Percentiles rank a stretch among this genome's conserved stretches.
Conservation (phyloP, 2,329 filamentous ascomycete genomes). For the Phialophora tarda region DNA sequence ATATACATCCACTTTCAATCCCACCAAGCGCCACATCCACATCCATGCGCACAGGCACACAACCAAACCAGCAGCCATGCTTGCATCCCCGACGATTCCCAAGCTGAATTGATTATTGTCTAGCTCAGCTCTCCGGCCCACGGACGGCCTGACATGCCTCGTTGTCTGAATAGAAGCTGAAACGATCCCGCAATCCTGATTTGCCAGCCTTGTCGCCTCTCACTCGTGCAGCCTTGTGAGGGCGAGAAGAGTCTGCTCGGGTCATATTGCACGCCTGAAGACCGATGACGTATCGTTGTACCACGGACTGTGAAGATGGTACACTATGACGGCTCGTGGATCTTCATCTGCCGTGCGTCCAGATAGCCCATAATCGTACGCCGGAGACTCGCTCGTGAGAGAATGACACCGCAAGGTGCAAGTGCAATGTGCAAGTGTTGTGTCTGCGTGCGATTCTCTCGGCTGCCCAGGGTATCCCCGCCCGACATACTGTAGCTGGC, state of each 20-base stretch:
- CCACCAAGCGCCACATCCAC: too few relatives aligned
- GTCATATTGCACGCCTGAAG: not conserved
- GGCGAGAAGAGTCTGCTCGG: not conserved
- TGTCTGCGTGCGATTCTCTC: not conserved
- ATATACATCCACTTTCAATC: not conserved
- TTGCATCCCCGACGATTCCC: not conserved
- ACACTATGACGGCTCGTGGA: not conserved
- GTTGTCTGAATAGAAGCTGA: not conserved
- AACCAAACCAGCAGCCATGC: not conserved
- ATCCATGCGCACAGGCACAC: not conserved
- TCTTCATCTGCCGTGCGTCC: not conserved
- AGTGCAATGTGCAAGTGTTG: not conserved
- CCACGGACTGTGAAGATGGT: not conserved
- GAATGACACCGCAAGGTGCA: not conserved
- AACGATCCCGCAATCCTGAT: not conserved
- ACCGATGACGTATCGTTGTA: not conserved
- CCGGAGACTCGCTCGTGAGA: not conserved
- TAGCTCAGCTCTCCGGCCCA: not conserved
- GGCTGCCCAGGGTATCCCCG: not conserved
- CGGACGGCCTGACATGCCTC: not conserved
- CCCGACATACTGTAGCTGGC: not conserved
- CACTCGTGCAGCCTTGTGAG: not conserved
- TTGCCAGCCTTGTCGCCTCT: not conserved
- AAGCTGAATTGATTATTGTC: not conserved
- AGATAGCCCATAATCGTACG: accelerated